phyloP scores from a whole-genome alignment of 176 grass and related monocot genomes.

The Oryza glaberrima region DNA sequence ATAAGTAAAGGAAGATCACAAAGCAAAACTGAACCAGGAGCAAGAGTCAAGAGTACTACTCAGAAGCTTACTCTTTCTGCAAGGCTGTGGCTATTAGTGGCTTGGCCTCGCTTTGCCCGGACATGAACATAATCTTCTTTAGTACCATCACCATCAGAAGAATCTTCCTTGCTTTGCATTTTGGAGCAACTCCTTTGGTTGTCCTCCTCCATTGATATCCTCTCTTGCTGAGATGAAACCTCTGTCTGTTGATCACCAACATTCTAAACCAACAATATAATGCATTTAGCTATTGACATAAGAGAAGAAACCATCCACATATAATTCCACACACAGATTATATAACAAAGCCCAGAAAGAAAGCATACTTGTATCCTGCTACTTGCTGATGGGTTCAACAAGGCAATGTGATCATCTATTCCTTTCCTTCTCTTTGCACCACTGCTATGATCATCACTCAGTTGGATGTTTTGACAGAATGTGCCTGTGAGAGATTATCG shows the following conservation, averaged over 20 bases:
- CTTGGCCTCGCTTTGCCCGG: conserved; percentile 90
- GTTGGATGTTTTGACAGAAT: conserved; percentile 60
- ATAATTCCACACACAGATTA: conserved; percentile 8
- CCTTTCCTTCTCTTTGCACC: conserved; percentile 68
- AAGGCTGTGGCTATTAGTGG: conserved; percentile 98
- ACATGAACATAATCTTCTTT: conserved; percentile 94
- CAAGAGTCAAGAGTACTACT: background rate
- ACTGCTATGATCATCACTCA: conserved; percentile 53
- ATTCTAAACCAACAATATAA: conserved; percentile 46
- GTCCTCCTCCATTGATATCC: conserved; percentile 49
- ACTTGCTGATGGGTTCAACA: conserved; percentile 39
- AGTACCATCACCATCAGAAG: conserved; percentile 57
- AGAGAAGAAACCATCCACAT: conserved; percentile 31
- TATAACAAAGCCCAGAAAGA: background rate
- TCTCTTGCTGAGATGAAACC: conserved; percentile 49
- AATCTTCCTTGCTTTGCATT: conserved; percentile 58
- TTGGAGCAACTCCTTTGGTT: conserved; percentile 47
- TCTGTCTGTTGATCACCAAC: conserved; percentile 56
- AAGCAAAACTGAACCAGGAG: conserved; percentile 33
- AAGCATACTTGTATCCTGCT: conserved; percentile 49
- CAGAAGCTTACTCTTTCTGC: conserved; percentile 82
- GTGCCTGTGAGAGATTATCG: conserved; percentile 21
- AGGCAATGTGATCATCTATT: conserved; percentile 33
- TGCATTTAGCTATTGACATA: conserved; percentile 17
- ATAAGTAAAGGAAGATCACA: conserved; percentile 31